Evolutionary conservation across 257 asterid species (phyloP), one percentile per base, ranked within the genome.

Genomic region (Hygrophila difformis): DNA sequence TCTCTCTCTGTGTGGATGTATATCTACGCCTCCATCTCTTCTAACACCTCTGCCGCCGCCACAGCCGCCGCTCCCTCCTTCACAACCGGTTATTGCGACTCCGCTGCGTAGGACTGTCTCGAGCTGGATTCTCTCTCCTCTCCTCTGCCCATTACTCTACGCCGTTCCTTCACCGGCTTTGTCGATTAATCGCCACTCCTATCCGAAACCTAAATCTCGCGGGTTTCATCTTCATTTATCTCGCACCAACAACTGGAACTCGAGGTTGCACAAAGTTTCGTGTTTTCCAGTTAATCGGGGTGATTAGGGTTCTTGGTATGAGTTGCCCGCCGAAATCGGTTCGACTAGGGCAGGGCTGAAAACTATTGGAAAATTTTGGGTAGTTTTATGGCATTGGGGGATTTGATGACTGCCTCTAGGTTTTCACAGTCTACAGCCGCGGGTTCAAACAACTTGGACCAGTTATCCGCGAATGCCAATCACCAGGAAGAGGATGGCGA

Each of bases 321-420:
- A 75, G 78, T 47, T 72, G 69, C 72, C 66, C 64, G 38, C 69
- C 87, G 49, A 72, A 75, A 75, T 76, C 79, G 59, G 84, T 79
- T 59, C 73, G 87, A 70, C 87, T 85, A 71, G 96, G 94, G 75
- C 89, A 79, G 75, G 94, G 94, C 52, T 76, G 73, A 72, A 23
- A 45, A 8, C 48, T 52, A 12, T 47, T 18, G 34, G 50, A 22
- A 34, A n/a, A 40, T 13, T 55, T 41, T 13, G 52, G 57, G 19
- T 53, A 54, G 22, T 64, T 52, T 49, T 67, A 86, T 91, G 99
- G 99, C 99, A 82, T 76, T 91, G 89, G 99, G 95, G 47, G 97
- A 86, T 76, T 73, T 86, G 69, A 91, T 91, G 96, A 81, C 81
- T 38, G 88, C 87, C 48, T 86, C 97, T 15, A 71, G 96, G 75